A percentile compares a stretch with the other conserved stretches of the same genome.
phyloP scores from a whole-genome alignment of 2,329 filamentous ascomycete genomes.

The Stachybotrys elegans region DNA sequence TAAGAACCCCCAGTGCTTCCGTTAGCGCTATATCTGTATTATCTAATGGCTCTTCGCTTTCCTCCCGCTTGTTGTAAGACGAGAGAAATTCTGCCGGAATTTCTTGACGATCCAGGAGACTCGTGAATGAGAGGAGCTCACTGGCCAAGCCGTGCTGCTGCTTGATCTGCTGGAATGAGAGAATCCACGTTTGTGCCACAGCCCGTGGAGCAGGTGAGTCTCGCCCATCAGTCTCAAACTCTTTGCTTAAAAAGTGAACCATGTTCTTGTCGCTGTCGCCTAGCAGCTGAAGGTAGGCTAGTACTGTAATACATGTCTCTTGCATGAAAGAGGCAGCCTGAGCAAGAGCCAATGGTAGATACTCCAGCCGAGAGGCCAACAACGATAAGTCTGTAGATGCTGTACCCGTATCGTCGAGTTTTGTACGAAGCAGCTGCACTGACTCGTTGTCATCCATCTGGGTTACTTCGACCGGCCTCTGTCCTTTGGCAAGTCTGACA shows the following conservation, averaged over 20 bases:
- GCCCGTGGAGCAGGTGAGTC: constrained; percentile 12
- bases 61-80: background rate
- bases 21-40: background rate
- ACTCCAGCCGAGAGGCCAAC: constrained; percentile 19
- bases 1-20: background rate
- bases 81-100: background rate
- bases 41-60: background rate
- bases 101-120: background rate
- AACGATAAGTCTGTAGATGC: constrained; percentile 1
- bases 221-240: constrained; percentile 22
- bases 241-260: constrained; percentile 20
- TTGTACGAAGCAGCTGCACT: constrained; percentile 15
- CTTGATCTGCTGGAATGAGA: background rate
- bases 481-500: background rate
- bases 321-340: constrained; percentile 28
- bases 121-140: background rate
- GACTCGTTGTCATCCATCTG: constrained; percentile 18
- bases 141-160: background rate
- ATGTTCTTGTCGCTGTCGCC: constrained; percentile 15
- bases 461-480: background rate
- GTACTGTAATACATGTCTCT: constrained; percentile 17
- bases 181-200: constrained; percentile 2
- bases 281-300: constrained; percentile 21
- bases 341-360: constrained; percentile 26
- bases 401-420: constrained; percentile 9